Conservation (phyloP, 768 basidiomycete species). For the Pisolithus microcarpus region DNA sequence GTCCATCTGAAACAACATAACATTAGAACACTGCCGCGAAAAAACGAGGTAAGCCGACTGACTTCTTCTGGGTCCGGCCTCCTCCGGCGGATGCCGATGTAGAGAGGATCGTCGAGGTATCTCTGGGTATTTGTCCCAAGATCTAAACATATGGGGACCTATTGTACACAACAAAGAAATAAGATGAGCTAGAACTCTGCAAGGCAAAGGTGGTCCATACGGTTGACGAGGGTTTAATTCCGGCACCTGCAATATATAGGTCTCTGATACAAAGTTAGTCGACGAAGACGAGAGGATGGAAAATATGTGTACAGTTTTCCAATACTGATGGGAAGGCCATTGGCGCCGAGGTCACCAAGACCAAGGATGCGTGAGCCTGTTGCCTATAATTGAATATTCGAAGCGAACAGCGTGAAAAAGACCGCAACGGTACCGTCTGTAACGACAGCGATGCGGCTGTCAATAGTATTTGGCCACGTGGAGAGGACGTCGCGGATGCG, state of each 20-base stretch:
- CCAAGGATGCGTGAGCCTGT: conserved; percentile 67
- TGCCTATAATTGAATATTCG: conserved; percentile 3
- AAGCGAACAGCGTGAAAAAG: neutral
- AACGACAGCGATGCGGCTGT: conserved; percentile 63
- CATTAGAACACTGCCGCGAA: neutral
- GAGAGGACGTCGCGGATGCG: conserved; percentile 50
- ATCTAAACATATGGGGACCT: conserved; percentile 64
- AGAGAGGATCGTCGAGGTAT: conserved; percentile 64
- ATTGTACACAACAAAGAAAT: neutral
- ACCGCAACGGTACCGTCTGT: conserved; percentile 49
- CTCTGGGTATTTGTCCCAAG: conserved; percentile 69
- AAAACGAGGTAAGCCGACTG: conserved; percentile 10
- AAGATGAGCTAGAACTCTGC: neutral
- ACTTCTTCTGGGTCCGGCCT: conserved; percentile 42
- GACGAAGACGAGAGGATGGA: neutral
- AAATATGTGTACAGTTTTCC: conserved; percentile 54
- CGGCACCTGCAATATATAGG: conserved; percentile 67
- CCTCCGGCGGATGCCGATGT: conserved; percentile 59
- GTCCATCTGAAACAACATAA: conserved; percentile 42
- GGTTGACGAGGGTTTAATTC: conserved; percentile 47
- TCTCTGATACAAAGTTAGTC: conserved; percentile 30
- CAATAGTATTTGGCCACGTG: conserved; percentile 39
- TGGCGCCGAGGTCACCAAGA: conserved; percentile 41
- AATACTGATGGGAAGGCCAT: conserved; percentile 49
- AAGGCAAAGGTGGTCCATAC: conserved; percentile 11